Evolutionary conservation across 768 basidiomycete genomes (phyloP).

Genomic region (Serendipita sp.): DNA sequence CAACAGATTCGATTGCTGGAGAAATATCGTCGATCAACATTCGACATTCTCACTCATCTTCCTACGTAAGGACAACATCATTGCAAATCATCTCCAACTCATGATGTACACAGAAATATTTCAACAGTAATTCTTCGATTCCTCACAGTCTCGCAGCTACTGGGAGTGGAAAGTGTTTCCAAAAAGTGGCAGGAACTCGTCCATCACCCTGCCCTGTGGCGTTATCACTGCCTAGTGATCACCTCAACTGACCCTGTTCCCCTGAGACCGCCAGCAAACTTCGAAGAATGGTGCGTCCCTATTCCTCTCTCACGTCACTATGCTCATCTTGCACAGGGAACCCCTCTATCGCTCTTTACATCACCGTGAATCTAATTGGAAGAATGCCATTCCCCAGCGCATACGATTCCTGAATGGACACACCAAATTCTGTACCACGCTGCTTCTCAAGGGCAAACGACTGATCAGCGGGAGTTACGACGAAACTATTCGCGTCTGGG

Average conservation of each 20-base stretch:
- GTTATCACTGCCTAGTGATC: slow-evolving; percentile 54
- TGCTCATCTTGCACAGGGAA: slow-evolving; percentile 24
- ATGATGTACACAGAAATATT: slow-evolving; percentile 23
- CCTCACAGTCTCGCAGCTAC: slow-evolving; percentile 42
- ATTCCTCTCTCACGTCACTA: background rate
- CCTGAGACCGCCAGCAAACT: slow-evolving; percentile 40
- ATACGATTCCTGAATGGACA: slow-evolving; percentile 69
- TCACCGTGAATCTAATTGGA: slow-evolving; percentile 74
- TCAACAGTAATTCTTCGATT: slow-evolving; percentile 45
- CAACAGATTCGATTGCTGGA: slow-evolving; percentile 71
- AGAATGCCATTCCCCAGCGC: slow-evolving; percentile 53
- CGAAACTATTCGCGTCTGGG: slow-evolving; percentile 87
- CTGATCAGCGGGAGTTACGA: slow-evolving; percentile 85
- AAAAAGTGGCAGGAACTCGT: slow-evolving; percentile 30
- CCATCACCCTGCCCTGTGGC: slow-evolving; percentile 59
- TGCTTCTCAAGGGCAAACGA: slow-evolving; percentile 53
- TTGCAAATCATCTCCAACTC: background rate
- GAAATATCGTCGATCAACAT: slow-evolving; percentile 67
- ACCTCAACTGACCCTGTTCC: slow-evolving; percentile 58
- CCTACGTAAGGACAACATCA: slow-evolving; percentile 23
- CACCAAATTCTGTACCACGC: slow-evolving; percentile 73
- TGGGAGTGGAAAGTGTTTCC: slow-evolving; percentile 38
- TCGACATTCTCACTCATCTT: slow-evolving; percentile 63
- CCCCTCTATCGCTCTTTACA: slow-evolving; percentile 66
- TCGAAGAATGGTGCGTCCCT: slow-evolving; percentile 52